Evolutionary conservation across 257 asterid genomes (phyloP).

Genomic region (Rhazya stricta): DNA sequence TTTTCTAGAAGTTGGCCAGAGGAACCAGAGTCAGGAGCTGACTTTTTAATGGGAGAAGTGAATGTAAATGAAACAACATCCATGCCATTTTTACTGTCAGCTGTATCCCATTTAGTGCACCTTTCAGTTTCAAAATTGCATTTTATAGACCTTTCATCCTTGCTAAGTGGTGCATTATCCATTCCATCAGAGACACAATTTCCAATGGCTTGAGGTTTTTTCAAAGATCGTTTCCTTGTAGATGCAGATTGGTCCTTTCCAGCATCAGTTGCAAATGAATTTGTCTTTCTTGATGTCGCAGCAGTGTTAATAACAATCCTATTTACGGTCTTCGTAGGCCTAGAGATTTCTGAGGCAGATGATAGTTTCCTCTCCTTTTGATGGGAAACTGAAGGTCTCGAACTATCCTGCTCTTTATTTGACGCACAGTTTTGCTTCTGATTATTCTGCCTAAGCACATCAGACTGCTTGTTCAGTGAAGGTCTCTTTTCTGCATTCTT

Average conservation of each 20-base stretch:
- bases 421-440: slow-evolving; percentile 77
- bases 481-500: slow-evolving; percentile 50
- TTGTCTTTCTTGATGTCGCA: slow-evolving; percentile 48
- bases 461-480: slow-evolving; percentile 45
- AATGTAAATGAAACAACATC: slow-evolving; percentile 97
- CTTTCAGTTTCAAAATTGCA: slow-evolving; percentile 47
- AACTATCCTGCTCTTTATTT: slow-evolving; percentile 34
- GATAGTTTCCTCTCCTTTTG: slow-evolving; percentile 43
- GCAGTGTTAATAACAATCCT: slow-evolving; percentile 50
- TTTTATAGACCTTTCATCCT: slow-evolving; percentile 50
- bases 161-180: slow-evolving; percentile 21
- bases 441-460: slow-evolving; percentile 72
- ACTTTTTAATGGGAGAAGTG: slow-evolving; percentile 83
- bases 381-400: slow-evolving; percentile 39
- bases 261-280: slow-evolving; percentile 43
- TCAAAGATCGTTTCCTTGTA: slow-evolving; percentile 38
- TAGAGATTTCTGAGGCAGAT: slow-evolving; percentile 33
- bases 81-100: slow-evolving; percentile 50
- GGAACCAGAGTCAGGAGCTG: slow-evolving; percentile 39
- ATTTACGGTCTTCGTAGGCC: slow-evolving; percentile 51
- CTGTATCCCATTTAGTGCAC: slow-evolving; percentile 50
- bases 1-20: slow-evolving; percentile 34
- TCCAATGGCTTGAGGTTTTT: slow-evolving; percentile 34
- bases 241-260: slow-evolving; percentile 55
- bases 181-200: slow-evolving; percentile 34